Conservation (phyloP, 176 grass and related monocot genomes). For the Saccharum officinarum region DNA sequence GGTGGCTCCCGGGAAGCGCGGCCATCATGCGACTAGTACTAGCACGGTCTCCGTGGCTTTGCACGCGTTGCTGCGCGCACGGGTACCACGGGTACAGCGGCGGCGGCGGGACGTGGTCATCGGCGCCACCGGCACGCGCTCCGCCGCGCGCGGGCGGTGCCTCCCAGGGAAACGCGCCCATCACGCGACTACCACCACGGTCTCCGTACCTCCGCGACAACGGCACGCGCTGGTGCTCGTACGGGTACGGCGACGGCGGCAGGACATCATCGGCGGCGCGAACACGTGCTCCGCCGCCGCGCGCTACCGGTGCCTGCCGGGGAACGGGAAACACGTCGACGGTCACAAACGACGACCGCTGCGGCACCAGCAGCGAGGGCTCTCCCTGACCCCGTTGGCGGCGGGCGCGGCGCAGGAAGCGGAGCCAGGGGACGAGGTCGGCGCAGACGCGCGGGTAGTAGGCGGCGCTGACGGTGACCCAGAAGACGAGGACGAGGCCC, state of each 20-base stretch:
- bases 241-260: too few species aligned
- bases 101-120: too few species aligned
- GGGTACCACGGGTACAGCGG: too few species aligned
- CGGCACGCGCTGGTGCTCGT: too few species aligned
- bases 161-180: background rate
- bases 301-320: too few species aligned
- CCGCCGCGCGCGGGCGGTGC: background rate
- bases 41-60: background rate
- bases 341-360: background rate
- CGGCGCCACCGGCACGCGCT: background rate
- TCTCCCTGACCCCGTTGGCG: too few species aligned
- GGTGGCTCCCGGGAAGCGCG: slow-evolving; percentile 6
- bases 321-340: too few species aligned
- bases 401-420: background rate
- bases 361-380: background rate
- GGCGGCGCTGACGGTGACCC: background rate
- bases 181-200: background rate
- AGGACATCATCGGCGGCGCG: too few species aligned
- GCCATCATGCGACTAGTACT: background rate
- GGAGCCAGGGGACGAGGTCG: background rate
- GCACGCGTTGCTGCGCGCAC: too few species aligned
- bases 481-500: background rate
- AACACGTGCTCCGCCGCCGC: too few species aligned
- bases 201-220: background rate
- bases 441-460: background rate